These are phyloP conservation scores for Lactarius indigo DNA, from an alignment of 768 basidiomycete genomes.

Conservation along the genomic window DNA sequence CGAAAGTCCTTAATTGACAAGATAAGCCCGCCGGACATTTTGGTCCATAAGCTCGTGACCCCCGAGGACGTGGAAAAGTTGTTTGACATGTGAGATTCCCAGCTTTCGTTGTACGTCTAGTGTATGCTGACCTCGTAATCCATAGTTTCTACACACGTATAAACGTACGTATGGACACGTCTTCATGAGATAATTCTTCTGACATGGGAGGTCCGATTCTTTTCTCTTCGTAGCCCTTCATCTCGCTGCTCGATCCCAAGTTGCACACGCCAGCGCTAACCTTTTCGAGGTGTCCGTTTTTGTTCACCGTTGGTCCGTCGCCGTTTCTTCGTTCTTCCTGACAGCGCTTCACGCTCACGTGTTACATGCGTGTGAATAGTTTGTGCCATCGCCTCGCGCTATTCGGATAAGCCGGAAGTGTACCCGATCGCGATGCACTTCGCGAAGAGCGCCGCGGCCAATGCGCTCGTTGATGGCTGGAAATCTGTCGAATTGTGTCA, in stretches of 20 bases:
- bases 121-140: not conserved
- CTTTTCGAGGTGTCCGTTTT: conserved; percentile 80
- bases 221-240: conserved; percentile 65
- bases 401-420: conserved; percentile 66
- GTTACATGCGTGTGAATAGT: conserved; percentile 40
- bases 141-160: conserved; percentile 65
- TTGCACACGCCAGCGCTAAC: conserved; percentile 83
- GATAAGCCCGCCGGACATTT: conserved; percentile 76
- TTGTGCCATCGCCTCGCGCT: conserved; percentile 84
- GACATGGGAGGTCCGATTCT: conserved; percentile 51
- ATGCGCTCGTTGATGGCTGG: conserved; percentile 67
- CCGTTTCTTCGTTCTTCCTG: not conserved
- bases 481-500: conserved; percentile 84
- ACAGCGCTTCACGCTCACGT: not conserved
- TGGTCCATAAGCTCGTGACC: conserved; percentile 75
- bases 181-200: not conserved
- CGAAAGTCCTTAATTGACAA: conserved; percentile 71
- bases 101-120: not conserved
- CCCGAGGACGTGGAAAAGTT: conserved; percentile 76
- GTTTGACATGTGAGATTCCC: conserved; percentile 68
- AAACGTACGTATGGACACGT: conserved; percentile 43
- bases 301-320: conserved; percentile 84
- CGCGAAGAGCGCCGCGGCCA: conserved; percentile 73
- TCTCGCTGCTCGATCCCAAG: conserved; percentile 75
- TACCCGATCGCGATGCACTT: conserved; percentile 71